Conservation (phyloP, 768 basidiomycete species). For the Phallus indusiatus region DNA sequence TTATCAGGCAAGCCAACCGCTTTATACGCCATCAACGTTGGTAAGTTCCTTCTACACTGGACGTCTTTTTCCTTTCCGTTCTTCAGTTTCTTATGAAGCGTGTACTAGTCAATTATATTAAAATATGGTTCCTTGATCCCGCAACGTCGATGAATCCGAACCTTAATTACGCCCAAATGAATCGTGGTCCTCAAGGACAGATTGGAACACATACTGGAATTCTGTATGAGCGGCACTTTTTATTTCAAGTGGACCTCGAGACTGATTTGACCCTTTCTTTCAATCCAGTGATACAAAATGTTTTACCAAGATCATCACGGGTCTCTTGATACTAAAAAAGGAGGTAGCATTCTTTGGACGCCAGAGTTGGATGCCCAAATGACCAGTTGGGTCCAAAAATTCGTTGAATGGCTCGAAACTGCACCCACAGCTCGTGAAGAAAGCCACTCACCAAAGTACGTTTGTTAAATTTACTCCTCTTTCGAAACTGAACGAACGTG, state of each 20-base stretch:
- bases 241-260: background rate
- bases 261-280: background rate
- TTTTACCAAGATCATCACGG: conserved; percentile 15
- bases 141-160: conserved; percentile 42
- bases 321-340: conserved; percentile 16
- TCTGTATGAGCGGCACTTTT: conserved; percentile 1
- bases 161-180: conserved; percentile 37
- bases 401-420: conserved; percentile 18
- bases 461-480: background rate
- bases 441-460: conserved; percentile 12
- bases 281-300: background rate
- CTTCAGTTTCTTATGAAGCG: conserved; percentile 19
- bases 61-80: too few species aligned
- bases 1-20: conserved; percentile 24
- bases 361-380: conserved; percentile 14
- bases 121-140: conserved; percentile 37
- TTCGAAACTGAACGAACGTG: background rate
- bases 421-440: background rate
- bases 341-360: conserved; percentile 13
- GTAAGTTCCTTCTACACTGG: conserved; percentile 24
- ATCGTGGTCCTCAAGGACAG: conserved; percentile 11
- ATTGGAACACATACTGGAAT: conserved; percentile 8
- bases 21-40: conserved; percentile 36
- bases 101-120: conserved; percentile 33
- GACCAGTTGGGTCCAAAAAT: conserved; percentile 15